Evolutionary conservation across 352 stramenopile genomes (phyloP).

Genomic region (Albugo laibachii): DNA sequence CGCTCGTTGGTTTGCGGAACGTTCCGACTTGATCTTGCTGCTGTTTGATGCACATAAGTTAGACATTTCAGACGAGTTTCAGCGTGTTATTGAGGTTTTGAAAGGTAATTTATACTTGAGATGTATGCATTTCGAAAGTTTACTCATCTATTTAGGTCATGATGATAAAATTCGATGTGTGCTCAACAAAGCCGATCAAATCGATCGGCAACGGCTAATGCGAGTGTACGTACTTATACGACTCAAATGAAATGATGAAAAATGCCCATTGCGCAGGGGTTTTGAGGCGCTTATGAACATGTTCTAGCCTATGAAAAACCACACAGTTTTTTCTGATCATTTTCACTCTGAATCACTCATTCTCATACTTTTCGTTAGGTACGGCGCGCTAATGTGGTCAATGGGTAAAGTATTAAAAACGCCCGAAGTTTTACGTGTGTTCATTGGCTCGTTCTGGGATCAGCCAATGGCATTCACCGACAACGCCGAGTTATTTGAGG

Average conservation of each 20-base stretch:
- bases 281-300: conserved; percentile 13
- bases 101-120: conserved; percentile 15
- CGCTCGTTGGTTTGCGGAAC: conserved; percentile 87
- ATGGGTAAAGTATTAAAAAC: conserved; percentile 96
- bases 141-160: conserved; percentile 36
- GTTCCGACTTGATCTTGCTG: conserved; percentile 94
- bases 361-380: conserved; percentile 21
- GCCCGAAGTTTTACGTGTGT: conserved; percentile 95
- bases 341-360: background rate
- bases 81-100: conserved; percentile 92
- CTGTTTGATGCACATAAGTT: conserved; percentile 99
- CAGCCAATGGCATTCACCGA: conserved; percentile 73
- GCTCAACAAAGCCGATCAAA: conserved; percentile 98
- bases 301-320: conserved; percentile 6
- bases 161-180: conserved; percentile 98
- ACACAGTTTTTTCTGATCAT: background rate
- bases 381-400: conserved; percentile 96
- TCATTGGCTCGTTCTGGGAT: conserved; percentile 96
- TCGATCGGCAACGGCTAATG: conserved; percentile 95
- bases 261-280: conserved; percentile 19
- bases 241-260: conserved; percentile 8
- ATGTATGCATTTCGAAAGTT: conserved; percentile 4
- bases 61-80: conserved; percentile 98
- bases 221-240: conserved; percentile 40
- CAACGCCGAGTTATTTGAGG: conserved; percentile 89